Evolutionary conservation across 2,329 filamentous ascomycete species (phyloP).

Genomic region (Fusarium sterilihyphosum): DNA sequence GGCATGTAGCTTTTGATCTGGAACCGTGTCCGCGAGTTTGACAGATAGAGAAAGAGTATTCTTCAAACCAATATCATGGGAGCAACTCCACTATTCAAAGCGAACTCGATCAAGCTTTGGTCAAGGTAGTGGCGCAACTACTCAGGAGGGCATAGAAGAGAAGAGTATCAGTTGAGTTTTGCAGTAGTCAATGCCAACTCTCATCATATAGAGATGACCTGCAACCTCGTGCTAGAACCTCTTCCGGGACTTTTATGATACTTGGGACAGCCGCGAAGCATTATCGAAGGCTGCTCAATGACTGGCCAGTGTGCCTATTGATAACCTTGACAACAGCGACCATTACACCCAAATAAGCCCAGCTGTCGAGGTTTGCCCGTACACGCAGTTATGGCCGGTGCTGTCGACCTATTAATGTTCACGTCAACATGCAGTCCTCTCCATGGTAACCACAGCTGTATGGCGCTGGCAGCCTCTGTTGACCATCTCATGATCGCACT

Average conservation of each 20-base stretch:
- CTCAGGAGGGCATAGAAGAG: accelerated
- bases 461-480: accelerated
- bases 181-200: accelerated
- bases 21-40: not conserved
- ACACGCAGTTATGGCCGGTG: not conserved
- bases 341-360: not conserved
- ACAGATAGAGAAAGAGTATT: accelerated
- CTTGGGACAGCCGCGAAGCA: not conserved
- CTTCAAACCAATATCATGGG: not conserved
- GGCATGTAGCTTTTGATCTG: not conserved
- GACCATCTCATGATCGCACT: accelerated
- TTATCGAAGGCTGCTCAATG: accelerated
- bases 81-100: not conserved
- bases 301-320: accelerated
- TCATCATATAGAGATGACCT: not conserved
- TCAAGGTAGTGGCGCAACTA: not conserved
- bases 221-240: accelerated
- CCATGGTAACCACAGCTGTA: too few species aligned
- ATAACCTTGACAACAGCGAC: not conserved
- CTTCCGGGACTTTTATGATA: accelerated
- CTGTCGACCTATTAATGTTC: not conserved
- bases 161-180: accelerated
- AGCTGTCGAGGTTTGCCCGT: not conserved
- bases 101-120: accelerated
- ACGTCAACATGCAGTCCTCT: not conserved